Percentiles rank a stretch among this genome's conserved stretches.
These are phyloP conservation scores for Neofusicoccum parvum DNA, from an alignment of 2,329 filamentous ascomycete species.

Conservation along the genomic window DNA sequence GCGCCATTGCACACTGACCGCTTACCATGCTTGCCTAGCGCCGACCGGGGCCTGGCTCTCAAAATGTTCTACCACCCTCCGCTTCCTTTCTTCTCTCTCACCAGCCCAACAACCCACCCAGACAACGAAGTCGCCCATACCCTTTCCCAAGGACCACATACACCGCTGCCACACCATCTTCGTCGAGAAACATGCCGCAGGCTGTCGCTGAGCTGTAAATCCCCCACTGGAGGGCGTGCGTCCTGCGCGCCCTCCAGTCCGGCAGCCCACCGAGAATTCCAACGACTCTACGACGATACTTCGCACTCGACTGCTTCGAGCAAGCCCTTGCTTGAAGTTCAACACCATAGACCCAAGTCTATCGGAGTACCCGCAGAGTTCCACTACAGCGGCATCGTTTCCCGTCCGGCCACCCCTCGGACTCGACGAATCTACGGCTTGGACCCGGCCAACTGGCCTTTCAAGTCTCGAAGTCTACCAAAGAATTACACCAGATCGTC, in stretches of 20 bases:
- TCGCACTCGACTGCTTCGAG: conserved; percentile 37
- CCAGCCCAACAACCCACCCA: conserved; percentile 32
- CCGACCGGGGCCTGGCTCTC: conserved; percentile 8
- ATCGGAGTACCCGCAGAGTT: conserved; percentile 28
- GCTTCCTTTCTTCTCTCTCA: conserved; percentile 33
- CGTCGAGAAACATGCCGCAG: conserved; percentile 52
- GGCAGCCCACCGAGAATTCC: conserved; percentile 77
- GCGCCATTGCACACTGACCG: background rate
- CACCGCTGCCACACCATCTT: conserved; percentile 31
- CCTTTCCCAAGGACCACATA: background rate
- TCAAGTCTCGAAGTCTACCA: conserved; percentile 38
- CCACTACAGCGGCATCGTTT: conserved; percentile 36
- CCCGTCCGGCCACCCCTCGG: conserved; percentile 32
- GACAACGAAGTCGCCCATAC: conserved; percentile 45
- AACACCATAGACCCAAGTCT: conserved; percentile 26
- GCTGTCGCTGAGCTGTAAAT: conserved; percentile 74
- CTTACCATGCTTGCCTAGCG: background rate
- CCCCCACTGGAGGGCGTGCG: conserved; percentile 71
- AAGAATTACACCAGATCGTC: conserved; percentile 29
- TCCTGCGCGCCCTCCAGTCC: conserved; percentile 71
- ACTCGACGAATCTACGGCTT: conserved; percentile 33
- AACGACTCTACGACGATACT: conserved; percentile 54
- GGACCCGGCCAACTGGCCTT: conserved; percentile 34
- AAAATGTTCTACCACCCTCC: conserved; percentile 32
- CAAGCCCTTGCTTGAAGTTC: conserved; percentile 32